Evolutionary conservation across 1,284 basidiomycete species (phyloP), one percentile per base, ranked within the genome.

Genomic region (Termitomyces sp.): DNA sequence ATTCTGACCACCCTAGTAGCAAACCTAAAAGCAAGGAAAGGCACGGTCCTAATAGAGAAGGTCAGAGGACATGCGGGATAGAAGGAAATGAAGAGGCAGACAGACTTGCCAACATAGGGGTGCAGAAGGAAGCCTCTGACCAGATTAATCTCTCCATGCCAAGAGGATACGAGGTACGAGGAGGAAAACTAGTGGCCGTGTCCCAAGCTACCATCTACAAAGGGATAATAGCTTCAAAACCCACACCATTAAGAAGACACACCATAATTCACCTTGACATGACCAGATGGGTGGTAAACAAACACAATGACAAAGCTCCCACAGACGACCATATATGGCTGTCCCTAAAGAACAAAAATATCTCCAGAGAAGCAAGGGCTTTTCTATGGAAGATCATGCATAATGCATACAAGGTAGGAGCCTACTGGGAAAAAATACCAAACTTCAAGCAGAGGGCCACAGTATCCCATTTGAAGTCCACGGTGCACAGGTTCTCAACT

Each of bases 141-240:
- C 5, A 21, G 19, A 26, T 24, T 5, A 37, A 42, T 3, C 10
- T 26, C 8, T 9, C 14, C 3, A 50, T 24, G 59, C 28, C 10
- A 24, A 5, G 9, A 30, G 7, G 2, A 56, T 63, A 9, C 38
- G 42, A 4, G 11, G 61, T 0, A 16, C 57, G 0, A 2, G 69
- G 70, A 0, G 64, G 64, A 0, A 63, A 60, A 21, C 62, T 72
- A 0, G 24, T 45, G 0, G 30, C 13, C 5, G 31, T 68, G 0
- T 64, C 67, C 0, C 70, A 71, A 55, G 49, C 60, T 0, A 26
- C 64, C 0, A 63, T 64, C 3, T 71, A 69, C 50, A 42, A 53
- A 38, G 66, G 44, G 0, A 63, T 69, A 3, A 34, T 13, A 41
- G n/a, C 37, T 37, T 35, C 13, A 24, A 16, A 18, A 4, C 3